These are phyloP conservation scores for Kodamaea restingae DNA, from an alignment of 805 yeast species.

Conservation along the genomic window DNA sequence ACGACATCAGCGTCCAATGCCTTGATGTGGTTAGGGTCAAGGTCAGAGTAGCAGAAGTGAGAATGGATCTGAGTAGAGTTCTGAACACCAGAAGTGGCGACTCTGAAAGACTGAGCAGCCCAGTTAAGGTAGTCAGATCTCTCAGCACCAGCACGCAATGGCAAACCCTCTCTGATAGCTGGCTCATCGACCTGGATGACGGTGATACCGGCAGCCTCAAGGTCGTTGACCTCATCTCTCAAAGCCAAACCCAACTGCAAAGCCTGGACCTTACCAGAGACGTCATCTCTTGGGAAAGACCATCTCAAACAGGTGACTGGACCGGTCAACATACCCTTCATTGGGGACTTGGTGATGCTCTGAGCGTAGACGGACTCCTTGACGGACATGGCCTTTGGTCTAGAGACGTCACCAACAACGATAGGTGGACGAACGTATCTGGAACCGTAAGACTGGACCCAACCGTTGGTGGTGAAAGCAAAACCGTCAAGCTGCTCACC, in stretches of 20 bases:
- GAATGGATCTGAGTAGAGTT: conserved; percentile 98
- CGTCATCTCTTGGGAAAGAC: conserved; percentile 99
- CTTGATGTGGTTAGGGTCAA: conserved; percentile 99
- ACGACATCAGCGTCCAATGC: conserved; percentile 99
- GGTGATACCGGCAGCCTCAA: conserved; percentile 96
- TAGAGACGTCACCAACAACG: conserved; percentile 97
- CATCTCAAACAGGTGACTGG: conserved; percentile 99
- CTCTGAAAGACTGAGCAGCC: conserved; percentile 99
- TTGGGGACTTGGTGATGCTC: conserved; percentile 89
- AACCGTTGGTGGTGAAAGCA: conserved; percentile 97
- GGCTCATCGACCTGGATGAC: conserved; percentile 99
- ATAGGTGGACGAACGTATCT: conserved; percentile 99
- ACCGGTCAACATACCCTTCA: conserved; percentile 99
- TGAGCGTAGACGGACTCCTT: conserved; percentile 99
- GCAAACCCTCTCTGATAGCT: conserved; percentile 99
- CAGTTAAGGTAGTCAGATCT: conserved; percentile 94
- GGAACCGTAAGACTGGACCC: conserved; percentile 99
- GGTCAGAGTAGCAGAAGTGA: conserved; percentile 99
- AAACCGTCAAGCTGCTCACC: conserved; percentile 99
- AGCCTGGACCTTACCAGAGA: conserved; percentile 88
- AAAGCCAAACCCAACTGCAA: conserved; percentile 95
- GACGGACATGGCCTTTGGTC: conserved; percentile 98
- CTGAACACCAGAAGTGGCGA: conserved; percentile 96
- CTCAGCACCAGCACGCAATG: conserved; percentile 96
- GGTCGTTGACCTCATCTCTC: conserved; percentile 97